Base-by-base conservation (phyloP, 768 basidiomycete genomes). In the Infundibulicybe gibba region DNA sequence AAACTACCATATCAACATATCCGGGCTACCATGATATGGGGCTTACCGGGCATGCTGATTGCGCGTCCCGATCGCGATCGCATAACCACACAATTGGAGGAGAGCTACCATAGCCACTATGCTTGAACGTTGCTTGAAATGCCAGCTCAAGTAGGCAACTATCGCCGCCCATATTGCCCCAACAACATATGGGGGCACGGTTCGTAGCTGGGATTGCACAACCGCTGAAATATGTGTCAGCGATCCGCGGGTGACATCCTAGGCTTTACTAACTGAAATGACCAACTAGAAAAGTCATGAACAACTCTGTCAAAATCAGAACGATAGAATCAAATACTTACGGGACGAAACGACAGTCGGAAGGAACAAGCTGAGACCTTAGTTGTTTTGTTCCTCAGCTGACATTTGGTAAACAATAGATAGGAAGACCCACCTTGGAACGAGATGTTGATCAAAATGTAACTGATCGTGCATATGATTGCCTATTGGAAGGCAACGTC, bases 131-230 rank as follows among this genome's bases (percentile, higher is more conserved):
- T 67, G 61, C 39, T 61, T 64, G 6, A 64, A 56, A n/a, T 67
- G 65, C 44, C 64, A 70, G 43, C 69, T 67, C 19, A 55, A 46
- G 51, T 67, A 75, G 12, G 66, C 57, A 21, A 52, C 55, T 16
- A 60, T 32, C 17, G 75, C 42, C 1, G 72, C 63, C 68, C 73
- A 75, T 31, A 70, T 62, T 4, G 61, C 67, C 14, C 65, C 68
- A 5, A 68, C 67, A n/a, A 71, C 47, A 46, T 71, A 76, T 3
- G 73, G 72, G 0, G 74, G 75, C 1, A 77, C 76, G n/a, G 75
- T 76, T 3, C 72, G 67, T 11, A 77, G 64, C 49, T 77, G 75
- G 2, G 70, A 64, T 52, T 75, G 61, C 11, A 77, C 67, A 6
- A 66, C 65, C 37, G 70, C 72, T 77, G 41, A 13, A 49, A 15